A percentile compares a stretch with the other conserved stretches of the same genome.
Conservation (phyloP, 257 asterid genomes). For the Ballota nigra region DNA sequence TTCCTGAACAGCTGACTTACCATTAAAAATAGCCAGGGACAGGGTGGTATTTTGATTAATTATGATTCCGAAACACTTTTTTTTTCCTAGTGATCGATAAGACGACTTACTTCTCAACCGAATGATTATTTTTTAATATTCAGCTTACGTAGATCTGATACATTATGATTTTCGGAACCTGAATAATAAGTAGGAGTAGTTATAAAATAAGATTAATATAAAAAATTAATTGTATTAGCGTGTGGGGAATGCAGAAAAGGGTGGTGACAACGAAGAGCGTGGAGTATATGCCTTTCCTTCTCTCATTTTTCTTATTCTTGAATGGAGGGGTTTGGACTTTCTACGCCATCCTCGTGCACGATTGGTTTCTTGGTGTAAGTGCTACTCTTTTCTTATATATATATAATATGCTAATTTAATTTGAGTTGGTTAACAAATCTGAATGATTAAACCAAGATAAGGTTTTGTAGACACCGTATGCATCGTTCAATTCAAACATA, state of each 20-base stretch:
- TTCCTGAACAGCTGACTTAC: too few species aligned
- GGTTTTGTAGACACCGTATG: too few species aligned
- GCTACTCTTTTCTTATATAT: neutral
- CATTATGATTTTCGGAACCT: neutral
- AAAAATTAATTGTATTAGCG: neutral
- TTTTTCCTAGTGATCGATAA: neutral
- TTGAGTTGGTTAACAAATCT: neutral
- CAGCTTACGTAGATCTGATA: neutral
- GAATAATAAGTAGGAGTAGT: neutral
- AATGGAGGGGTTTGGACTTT: conserved; percentile 82
- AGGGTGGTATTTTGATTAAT: neutral
- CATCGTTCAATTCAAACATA: too few species aligned
- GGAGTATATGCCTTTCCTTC: conserved; percentile 81
- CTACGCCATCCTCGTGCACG: conserved; percentile 56
- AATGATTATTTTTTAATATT: neutral
- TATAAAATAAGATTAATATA: neutral
- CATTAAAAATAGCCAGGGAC: neutral
- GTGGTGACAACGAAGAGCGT: conserved; percentile 65
- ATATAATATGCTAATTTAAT: neutral
- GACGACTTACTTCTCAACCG: neutral
- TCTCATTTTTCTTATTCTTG: conserved; percentile 62
- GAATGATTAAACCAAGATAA: neutral
- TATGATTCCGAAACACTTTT: neutral
- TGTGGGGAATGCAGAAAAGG: conserved; percentile 46
- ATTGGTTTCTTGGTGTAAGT: conserved; percentile 83